A percentile compares a stretch with the other conserved stretches of the same genome.
These are phyloP conservation scores for Xylaria acuta DNA, from an alignment of 495 filamentous ascomycete species.

Conservation along the genomic window DNA sequence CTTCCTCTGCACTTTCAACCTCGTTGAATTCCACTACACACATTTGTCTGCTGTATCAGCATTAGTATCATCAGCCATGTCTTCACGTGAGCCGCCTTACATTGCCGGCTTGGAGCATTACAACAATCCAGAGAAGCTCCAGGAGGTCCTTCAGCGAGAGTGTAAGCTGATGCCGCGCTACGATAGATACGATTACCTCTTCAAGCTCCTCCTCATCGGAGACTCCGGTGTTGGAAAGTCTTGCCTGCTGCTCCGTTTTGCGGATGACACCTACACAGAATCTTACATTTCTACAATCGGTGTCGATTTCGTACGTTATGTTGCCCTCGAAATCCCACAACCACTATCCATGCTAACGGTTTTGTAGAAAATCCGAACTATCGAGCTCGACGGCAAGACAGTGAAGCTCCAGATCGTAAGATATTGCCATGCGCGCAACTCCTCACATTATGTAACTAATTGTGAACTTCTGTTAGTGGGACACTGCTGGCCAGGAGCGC, in stretches of 20 bases:
- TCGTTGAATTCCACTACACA: not conserved
- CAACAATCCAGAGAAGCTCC: slow-evolving; percentile 31
- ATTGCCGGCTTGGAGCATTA: slow-evolving; percentile 28
- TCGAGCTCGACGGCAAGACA: slow-evolving; percentile 98
- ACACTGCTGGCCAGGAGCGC: slow-evolving; percentile 97
- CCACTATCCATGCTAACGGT: slow-evolving; percentile 32
- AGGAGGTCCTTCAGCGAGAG: slow-evolving; percentile 29
- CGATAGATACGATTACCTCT: slow-evolving; percentile 98
- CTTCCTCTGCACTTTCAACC: slow-evolving; percentile 4
- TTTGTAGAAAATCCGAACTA: slow-evolving; percentile 96
- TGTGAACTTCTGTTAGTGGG: slow-evolving; percentile 70
- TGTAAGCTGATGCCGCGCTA: slow-evolving; percentile 20
- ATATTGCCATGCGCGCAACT: slow-evolving; percentile 10
- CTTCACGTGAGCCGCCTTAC: slow-evolving; percentile 8
- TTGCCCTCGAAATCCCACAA: not conserved
- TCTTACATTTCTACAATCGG: slow-evolving; percentile 99
- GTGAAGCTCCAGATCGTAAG: slow-evolving; percentile 99
- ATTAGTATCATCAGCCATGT: slow-evolving; percentile 32
- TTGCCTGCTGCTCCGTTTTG: slow-evolving; percentile 94
- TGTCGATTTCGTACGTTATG: slow-evolving; percentile 88
- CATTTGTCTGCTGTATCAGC: slow-evolving; percentile 10
- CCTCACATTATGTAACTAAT: slow-evolving; percentile 25
- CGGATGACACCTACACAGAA: slow-evolving; percentile 99
- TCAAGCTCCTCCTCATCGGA: slow-evolving; percentile 99
- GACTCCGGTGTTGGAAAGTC: slow-evolving; percentile 99